Conservation (phyloP, 2,329 filamentous ascomycete species). For the Aspergillus flavus region DNA sequence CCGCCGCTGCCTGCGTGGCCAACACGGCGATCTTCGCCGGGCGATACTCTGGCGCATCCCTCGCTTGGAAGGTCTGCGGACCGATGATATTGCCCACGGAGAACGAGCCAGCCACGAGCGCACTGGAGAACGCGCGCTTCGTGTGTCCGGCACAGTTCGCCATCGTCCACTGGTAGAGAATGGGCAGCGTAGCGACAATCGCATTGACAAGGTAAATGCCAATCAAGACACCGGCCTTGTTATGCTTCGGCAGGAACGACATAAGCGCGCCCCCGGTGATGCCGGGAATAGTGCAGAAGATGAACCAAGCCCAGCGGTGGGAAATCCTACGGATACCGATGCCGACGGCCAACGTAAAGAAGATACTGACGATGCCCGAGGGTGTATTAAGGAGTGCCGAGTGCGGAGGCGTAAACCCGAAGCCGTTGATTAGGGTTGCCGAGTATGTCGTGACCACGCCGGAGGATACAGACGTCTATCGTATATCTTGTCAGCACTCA, state of each 20-base stretch:
- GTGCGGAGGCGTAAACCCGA: slow-evolving; percentile 47
- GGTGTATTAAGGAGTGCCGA: slow-evolving; percentile 51
- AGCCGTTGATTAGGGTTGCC: slow-evolving; percentile 44
- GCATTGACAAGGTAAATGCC: slow-evolving; percentile 51
- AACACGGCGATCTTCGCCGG: slow-evolving; percentile 47
- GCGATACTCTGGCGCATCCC: slow-evolving; percentile 47
- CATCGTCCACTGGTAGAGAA: slow-evolving; percentile 52
- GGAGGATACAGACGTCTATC: slow-evolving; percentile 31
- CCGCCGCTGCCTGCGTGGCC: slow-evolving; percentile 37
- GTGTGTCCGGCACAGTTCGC: slow-evolving; percentile 54
- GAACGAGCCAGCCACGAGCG: slow-evolving; percentile 49
- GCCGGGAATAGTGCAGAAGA: slow-evolving; percentile 49
- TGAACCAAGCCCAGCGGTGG: slow-evolving; percentile 46
- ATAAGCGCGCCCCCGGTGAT: slow-evolving; percentile 48
- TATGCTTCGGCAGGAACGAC: slow-evolving; percentile 39
- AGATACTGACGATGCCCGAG: slow-evolving; percentile 44
- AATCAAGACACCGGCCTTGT: slow-evolving; percentile 47
- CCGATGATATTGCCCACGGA: slow-evolving; percentile 50
- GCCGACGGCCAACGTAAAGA: slow-evolving; percentile 44
- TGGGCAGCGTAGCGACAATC: slow-evolving; percentile 47
- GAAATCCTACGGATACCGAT: slow-evolving; percentile 44
- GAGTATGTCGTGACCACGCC: slow-evolving; percentile 51
- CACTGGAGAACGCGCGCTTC: slow-evolving; percentile 53
- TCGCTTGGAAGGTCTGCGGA: slow-evolving; percentile 23
- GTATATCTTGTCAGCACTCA: not conserved